Conservation (phyloP, 2,329 filamentous ascomycete species). For the Colletotrichum eleusines region DNA sequence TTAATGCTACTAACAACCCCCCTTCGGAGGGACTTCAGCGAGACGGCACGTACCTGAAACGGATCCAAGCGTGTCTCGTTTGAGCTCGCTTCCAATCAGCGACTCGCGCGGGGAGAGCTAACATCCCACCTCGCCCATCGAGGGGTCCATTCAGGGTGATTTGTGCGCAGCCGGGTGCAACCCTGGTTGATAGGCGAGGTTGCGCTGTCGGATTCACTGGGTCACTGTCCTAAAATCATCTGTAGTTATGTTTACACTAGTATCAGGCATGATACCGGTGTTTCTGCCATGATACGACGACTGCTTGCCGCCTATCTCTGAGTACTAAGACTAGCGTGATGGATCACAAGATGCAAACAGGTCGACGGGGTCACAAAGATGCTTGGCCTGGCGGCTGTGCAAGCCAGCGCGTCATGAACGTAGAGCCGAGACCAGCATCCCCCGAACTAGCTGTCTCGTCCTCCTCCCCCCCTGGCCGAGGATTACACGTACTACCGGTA, state of each 20-base stretch:
- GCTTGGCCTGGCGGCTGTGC: background rate
- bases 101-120: background rate
- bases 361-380: conserved; percentile 13
- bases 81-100: conserved; percentile 20
- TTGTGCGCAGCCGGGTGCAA: background rate
- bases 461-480: too few relatives aligned
- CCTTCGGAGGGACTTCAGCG: background rate
- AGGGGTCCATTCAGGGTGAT: background rate
- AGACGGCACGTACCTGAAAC: conserved; percentile 39
- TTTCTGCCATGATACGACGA: background rate
- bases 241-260: background rate
- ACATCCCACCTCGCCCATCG: background rate
- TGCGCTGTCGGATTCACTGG: background rate
- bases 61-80: conserved; percentile 33
- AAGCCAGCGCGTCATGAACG: conserved; percentile 30
- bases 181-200: background rate
- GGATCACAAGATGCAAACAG: conserved; percentile 2
- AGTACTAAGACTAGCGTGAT: background rate
- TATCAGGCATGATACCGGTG: background rate
- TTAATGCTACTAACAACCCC: background rate
- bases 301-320: background rate
- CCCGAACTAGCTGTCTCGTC: too few relatives aligned
- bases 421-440: conserved; percentile 15
- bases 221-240: background rate
- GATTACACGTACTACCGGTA: too few relatives aligned